Percentiles rank a stretch among this genome's conserved stretches.
These are phyloP conservation scores for Penicillium polonicum DNA, from an alignment of 2,329 filamentous ascomycete genomes.

Conservation along the genomic window DNA sequence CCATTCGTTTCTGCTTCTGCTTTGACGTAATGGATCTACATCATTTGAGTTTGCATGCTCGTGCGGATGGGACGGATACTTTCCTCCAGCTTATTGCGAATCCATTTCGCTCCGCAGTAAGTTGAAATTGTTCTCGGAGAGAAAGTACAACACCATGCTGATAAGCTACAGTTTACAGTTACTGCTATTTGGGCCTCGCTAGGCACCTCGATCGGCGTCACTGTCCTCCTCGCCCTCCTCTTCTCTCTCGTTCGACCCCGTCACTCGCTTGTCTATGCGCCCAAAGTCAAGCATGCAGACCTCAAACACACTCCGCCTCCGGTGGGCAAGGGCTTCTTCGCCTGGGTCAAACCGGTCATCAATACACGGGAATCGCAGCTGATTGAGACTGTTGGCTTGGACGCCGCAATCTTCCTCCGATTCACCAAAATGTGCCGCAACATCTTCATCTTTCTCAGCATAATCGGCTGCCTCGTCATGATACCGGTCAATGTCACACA, in stretches of 20 bases:
- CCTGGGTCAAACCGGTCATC: slow-evolving; percentile 79
- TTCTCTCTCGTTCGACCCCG: slow-evolving; percentile 91
- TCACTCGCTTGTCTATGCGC: slow-evolving; percentile 90
- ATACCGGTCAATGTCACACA: slow-evolving; percentile 73
- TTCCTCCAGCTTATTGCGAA: slow-evolving; percentile 47
- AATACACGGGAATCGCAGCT: slow-evolving; percentile 74
- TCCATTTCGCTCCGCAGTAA: slow-evolving; percentile 46
- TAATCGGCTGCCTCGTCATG: slow-evolving; percentile 73
- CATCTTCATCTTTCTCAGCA: slow-evolving; percentile 71
- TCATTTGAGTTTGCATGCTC: slow-evolving; percentile 23
- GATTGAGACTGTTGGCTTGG: slow-evolving; percentile 80
- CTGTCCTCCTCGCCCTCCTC: slow-evolving; percentile 68
- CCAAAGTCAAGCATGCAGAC: slow-evolving; percentile 89
- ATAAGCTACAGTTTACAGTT: slow-evolving; percentile 49
- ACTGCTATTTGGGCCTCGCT: slow-evolving; percentile 75
- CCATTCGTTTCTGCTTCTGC: slow-evolving; percentile 20
- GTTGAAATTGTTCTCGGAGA: slow-evolving; percentile 14
- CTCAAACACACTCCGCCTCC: slow-evolving; percentile 84
- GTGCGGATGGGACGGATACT: slow-evolving; percentile 35
- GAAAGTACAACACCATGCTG: not conserved
- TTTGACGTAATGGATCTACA: slow-evolving; percentile 29
- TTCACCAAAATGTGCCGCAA: slow-evolving; percentile 90
- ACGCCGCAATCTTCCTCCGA: slow-evolving; percentile 86
- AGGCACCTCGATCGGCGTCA: slow-evolving; percentile 74
- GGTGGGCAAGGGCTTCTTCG: slow-evolving; percentile 80